phyloP scores from a whole-genome alignment of 495 filamentous ascomycete species.

The Gamarada debralockiae region DNA sequence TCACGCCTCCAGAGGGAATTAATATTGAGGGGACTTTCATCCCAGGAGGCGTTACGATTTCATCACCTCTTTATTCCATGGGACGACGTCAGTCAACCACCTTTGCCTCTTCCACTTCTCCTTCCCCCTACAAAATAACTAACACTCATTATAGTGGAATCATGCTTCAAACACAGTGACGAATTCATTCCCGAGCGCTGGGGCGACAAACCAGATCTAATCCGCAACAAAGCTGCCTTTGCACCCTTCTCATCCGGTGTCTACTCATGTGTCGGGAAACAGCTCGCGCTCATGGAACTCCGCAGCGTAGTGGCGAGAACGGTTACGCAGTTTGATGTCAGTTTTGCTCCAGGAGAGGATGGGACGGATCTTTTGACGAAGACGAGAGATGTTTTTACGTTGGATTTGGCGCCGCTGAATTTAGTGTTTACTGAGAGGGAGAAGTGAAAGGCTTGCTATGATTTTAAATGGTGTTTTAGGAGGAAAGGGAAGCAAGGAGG shows the following conservation, averaged over 20 bases:
- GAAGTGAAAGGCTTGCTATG: not conserved
- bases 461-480: not conserved
- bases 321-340: conserved; percentile 8
- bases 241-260: conserved; percentile 45
- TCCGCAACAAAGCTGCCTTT: conserved; percentile 42
- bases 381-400: conserved; percentile 9
- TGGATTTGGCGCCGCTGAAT: not conserved
- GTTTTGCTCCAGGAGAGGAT: conserved; percentile 11
- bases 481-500: too few species aligned
- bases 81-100: conserved; percentile 4
- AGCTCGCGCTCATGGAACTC: conserved; percentile 47
- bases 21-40: conserved; percentile 41
- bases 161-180: conserved; percentile 18
- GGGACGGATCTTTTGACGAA: conserved; percentile 4
- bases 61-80: conserved; percentile 1
- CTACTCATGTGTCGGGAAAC: conserved; percentile 47
- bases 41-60: conserved; percentile 25
- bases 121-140: not conserved
- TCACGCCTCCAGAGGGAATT: conserved; percentile 42
- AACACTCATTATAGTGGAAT: conserved; percentile 1
- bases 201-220: conserved; percentile 39
- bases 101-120: not conserved
- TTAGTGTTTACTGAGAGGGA: conserved; percentile 4
- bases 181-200: conserved; percentile 56
- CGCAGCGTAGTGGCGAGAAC: conserved; percentile 19